Base-by-base conservation (phyloP, 225 moss, liverwort and hornwort species). In the Polytrichum formosum region DNA sequence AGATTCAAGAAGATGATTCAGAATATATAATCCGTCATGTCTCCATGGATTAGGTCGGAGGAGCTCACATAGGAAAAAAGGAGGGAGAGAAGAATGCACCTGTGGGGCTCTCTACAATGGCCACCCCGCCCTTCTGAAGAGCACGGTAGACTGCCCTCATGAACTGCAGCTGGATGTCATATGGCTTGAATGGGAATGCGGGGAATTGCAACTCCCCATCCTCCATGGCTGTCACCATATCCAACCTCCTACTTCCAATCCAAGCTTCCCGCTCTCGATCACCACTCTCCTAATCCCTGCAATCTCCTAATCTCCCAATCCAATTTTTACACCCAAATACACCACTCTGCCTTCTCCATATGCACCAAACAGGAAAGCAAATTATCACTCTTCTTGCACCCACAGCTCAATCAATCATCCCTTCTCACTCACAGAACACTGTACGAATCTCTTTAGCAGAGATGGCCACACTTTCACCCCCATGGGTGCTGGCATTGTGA, bases 71-170 rank as follows among this genome's bases (percentile, higher is more conserved):
- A 35, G 56, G 56, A 66, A 67, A 55, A 60, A 71, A 31, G 31
- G 35, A 9, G 37, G 37, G 70, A 18, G 25, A 61, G 1, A 1
- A n/a, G 28, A 5, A 35, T 27, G 10, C 68, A 84, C 95, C 95
- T 81, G 97, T 98, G 5, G 97, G 94, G 65, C 97, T 98, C 78
- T 98, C 97, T 26, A 94, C 91, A 71, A 94, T 86, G 74, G 92
- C 92, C 17, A 98, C 91, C 10, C 94, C 94, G 0, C 97, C 94
- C 67, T 84, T 80, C 20, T 94, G 81, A 54, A 98, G 84, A 70
- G 91, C 94, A 70, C 81, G 84, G 70, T 98, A 98, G 2, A 98
- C 97, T 46, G 91, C 86, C 67, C 72, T 82, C 94, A 98, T 98
- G 70, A 98, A 98, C 37, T 88, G 76, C 75, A 84, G 75, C 81